These are phyloP conservation scores for Zalerion maritima DNA, from an alignment of 495 filamentous ascomycete species.

Conservation along the genomic window DNA sequence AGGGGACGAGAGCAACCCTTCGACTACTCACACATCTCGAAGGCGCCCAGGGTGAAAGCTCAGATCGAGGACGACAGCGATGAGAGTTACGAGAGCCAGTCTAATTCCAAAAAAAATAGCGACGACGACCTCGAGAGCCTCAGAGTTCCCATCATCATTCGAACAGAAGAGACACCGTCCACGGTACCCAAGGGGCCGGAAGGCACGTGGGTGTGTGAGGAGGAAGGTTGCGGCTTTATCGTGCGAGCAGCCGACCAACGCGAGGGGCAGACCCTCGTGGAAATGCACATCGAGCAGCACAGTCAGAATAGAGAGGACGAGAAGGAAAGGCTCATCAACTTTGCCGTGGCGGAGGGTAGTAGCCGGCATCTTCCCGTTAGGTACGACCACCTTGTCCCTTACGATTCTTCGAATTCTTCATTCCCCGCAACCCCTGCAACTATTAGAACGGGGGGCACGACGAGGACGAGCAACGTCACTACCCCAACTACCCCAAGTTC, in stretches of 20 bases:
- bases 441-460: no score
- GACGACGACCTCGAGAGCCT: constrained; percentile 3
- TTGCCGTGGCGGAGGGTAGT: constrained; percentile 37
- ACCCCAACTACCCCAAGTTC: no score
- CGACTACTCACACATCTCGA: no score
- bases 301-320: constrained; percentile 46
- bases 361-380: constrained; percentile 41
- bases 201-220: constrained; percentile 55
- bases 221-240: constrained; percentile 49
- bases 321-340: constrained; percentile 16
- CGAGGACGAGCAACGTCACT: no score
- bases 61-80: no score
- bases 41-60: no score
- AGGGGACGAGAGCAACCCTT: no score
- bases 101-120: constrained; percentile 12
- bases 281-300: constrained; percentile 51
- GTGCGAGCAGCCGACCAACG: constrained; percentile 44
- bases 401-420: constrained; percentile 11
- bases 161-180: constrained; percentile 29
- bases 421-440: no score
- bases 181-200: constrained; percentile 36
- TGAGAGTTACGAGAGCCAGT: constrained; percentile 23
- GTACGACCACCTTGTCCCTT: constrained; percentile 27
- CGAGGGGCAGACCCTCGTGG: constrained; percentile 43
- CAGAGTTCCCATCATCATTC: constrained; percentile 21